These are phyloP conservation scores for Aspergillus sp. DNA, from an alignment of 2,329 filamentous ascomycete genomes.

Conservation along the genomic window DNA sequence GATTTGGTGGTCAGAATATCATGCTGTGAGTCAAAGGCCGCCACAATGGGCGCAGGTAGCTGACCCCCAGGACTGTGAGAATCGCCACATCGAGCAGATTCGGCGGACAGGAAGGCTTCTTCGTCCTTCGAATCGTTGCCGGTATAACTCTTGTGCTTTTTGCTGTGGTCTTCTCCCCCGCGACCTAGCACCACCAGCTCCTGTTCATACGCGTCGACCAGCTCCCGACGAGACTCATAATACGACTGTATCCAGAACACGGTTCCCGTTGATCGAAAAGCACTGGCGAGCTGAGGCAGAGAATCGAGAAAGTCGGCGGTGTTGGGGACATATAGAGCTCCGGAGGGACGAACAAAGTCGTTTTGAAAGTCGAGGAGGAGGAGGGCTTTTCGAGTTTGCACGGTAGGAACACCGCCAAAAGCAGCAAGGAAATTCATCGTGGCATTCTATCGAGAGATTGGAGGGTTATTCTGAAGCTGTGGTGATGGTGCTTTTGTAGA, in stretches of 20 bases:
- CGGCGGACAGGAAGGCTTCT: slow-evolving; percentile 38
- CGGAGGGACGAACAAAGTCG: slow-evolving; percentile 68
- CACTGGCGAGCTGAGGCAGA: slow-evolving; percentile 58
- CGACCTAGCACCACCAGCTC: slow-evolving; percentile 39
- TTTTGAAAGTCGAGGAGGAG: slow-evolving; percentile 84
- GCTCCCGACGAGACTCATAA: slow-evolving; percentile 57
- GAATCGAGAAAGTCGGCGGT: slow-evolving; percentile 61
- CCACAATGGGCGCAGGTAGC: slow-evolving; percentile 44
- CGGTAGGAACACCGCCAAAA: slow-evolving; percentile 36
- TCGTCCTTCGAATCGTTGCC: slow-evolving; percentile 22
- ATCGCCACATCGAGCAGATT: slow-evolving; percentile 32
- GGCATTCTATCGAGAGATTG: not conserved
- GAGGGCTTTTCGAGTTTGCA: slow-evolving; percentile 61
- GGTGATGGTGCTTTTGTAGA: too few species aligned
- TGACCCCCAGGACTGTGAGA: slow-evolving; percentile 40
- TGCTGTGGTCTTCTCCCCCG: slow-evolving; percentile 19
- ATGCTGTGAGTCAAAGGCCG: slow-evolving; percentile 43
- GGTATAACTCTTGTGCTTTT: slow-evolving; percentile 3
- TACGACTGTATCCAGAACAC: slow-evolving; percentile 81
- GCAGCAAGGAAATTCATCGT: slow-evolving; percentile 26
- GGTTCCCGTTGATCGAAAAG: slow-evolving; percentile 65
- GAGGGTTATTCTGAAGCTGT: not conserved
- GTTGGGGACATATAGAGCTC: slow-evolving; percentile 59
- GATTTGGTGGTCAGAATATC: slow-evolving; percentile 60
- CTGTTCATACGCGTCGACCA: slow-evolving; percentile 46